Conservation (phyloP, 768 basidiomycete genomes). For the Naganishia friedmannii region DNA sequence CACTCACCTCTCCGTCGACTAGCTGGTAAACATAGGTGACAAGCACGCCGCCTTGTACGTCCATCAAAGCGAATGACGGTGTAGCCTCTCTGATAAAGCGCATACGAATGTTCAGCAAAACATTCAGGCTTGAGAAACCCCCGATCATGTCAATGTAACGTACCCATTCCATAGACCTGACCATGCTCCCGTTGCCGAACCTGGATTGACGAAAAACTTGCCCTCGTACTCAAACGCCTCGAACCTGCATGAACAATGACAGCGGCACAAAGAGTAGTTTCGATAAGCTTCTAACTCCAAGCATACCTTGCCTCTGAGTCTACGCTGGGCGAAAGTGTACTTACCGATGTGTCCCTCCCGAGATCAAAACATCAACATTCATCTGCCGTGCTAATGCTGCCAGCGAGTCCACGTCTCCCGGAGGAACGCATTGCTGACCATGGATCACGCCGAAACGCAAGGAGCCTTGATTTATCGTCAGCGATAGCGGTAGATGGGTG, state of each 20-base stretch:
- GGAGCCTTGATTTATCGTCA: constrained; percentile 74
- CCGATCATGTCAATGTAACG: no score
- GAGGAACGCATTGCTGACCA: constrained; percentile 88
- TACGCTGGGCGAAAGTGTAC: constrained; percentile 40
- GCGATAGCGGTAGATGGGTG: constrained; percentile 71
- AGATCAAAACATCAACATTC: constrained; percentile 94
- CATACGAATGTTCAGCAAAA: background rate
- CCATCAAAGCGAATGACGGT: constrained; percentile 95
- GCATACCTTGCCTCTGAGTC: background rate
- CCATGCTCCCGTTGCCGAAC: constrained; percentile 93
- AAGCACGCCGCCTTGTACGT: constrained; percentile 92
- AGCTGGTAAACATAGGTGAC: constrained; percentile 97
- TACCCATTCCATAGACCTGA: constrained; percentile 70
- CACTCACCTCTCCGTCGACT: constrained; percentile 78
- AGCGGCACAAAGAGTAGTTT: background rate
- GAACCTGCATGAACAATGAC: constrained; percentile 60
- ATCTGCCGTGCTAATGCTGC: constrained; percentile 85
- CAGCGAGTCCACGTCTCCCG: constrained; percentile 87
- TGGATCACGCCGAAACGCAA: constrained; percentile 89
- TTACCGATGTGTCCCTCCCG: constrained; percentile 90
- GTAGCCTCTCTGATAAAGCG: constrained; percentile 65
- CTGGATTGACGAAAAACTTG: constrained; percentile 93
- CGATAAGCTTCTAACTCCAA: background rate
- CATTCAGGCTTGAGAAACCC: no score
- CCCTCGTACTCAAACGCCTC: constrained; percentile 88